Evolutionary conservation across 768 basidiomycete species (phyloP), one percentile per base, ranked within the genome.

Genomic region (Xerocomellus dryophilus): DNA sequence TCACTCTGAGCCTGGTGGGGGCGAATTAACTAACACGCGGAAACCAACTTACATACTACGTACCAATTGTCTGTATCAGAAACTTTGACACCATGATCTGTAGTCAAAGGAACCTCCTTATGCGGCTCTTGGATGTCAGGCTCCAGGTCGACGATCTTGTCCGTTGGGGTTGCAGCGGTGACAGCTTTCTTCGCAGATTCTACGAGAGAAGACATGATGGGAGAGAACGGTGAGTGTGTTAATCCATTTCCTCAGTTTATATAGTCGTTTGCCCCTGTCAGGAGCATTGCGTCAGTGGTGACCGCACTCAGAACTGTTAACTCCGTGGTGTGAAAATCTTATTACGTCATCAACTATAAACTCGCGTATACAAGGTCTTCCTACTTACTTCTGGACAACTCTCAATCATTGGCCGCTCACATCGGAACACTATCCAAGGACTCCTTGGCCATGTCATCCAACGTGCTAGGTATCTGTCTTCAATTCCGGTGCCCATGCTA

Each of bases 51-150:
- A 5, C 41, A 31, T 17, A 27, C 40, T 20, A 43, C 53, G 40
- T 42, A 83, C 86, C 86, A 88, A 55, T 81, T 82, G 65, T 88
- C 85, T 0, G 86, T 84, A 59, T 88, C 76, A 0, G 78, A 70
- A 15, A 85, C 66, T 49, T 75, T 77, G 29, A 80, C 76, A 20
- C 85, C 87, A 60, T 80, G 76, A 59, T 87, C 85, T 11, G 83
- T 87, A 0, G 84, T 88, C 56, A 85, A 32, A 34, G 32, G 32
- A 5, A 3, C 14, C 14, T 34, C 5, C 12, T 7, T 15, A 34
- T 2, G 2, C 7, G 32, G 32, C 32, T n/a, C 14, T 42, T 66
- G 67, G 9, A 59, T 66, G 54, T 70, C 68, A 23, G 43, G 58
- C 50, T 64, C 61, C 44, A 71, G 23, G 46, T 69, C 66, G 38